A percentile compares a stretch with the other conserved stretches of the same genome.
phyloP scores from a whole-genome alignment of 345 rosid genomes.

The Populus nigra region DNA sequence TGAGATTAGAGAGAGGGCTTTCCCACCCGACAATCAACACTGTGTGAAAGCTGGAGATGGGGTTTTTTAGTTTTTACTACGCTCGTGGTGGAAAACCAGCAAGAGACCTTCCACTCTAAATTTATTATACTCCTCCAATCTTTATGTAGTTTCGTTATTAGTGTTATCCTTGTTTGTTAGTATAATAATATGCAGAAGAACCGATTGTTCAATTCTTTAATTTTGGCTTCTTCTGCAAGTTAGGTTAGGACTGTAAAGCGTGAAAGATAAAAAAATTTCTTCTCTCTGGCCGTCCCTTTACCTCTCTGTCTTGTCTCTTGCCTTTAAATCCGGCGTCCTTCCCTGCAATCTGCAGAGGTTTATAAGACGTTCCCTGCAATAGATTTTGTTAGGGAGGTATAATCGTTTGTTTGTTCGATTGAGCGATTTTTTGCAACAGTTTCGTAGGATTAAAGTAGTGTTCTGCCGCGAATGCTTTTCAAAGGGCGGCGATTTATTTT shows the following conservation, averaged over 20 bases:
- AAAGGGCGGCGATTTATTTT: no score
- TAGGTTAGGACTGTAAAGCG: neutral
- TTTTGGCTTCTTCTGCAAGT: constrained; percentile 34
- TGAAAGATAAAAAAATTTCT: neutral
- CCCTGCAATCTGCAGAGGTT: constrained; percentile 5
- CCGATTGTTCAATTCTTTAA: neutral
- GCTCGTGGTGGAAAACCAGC: constrained; percentile 1
- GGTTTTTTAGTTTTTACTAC: constrained; percentile 58
- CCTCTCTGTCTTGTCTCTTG: constrained; percentile 14
- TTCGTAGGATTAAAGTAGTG: no score
- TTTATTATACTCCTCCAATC: neutral
- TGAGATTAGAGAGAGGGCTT: constrained; percentile 18
- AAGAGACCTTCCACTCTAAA: neutral
- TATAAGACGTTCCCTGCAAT: no score
- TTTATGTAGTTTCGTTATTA: neutral
- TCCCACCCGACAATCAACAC: constrained; percentile 59
- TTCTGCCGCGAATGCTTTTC: no score
- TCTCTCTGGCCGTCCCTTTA: neutral
- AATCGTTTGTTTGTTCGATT: no score
- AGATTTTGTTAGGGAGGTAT: no score
- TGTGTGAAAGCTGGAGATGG: constrained; percentile 37
- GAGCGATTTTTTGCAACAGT: no score
- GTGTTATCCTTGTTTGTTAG: no score
- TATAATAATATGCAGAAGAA: no score
- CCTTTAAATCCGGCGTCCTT: constrained; percentile 46